Percentiles rank a stretch among this genome's conserved stretches.
Conservation (phyloP, 108 stramenopile genomes). For the Chaetoceros tenuissimus region DNA sequence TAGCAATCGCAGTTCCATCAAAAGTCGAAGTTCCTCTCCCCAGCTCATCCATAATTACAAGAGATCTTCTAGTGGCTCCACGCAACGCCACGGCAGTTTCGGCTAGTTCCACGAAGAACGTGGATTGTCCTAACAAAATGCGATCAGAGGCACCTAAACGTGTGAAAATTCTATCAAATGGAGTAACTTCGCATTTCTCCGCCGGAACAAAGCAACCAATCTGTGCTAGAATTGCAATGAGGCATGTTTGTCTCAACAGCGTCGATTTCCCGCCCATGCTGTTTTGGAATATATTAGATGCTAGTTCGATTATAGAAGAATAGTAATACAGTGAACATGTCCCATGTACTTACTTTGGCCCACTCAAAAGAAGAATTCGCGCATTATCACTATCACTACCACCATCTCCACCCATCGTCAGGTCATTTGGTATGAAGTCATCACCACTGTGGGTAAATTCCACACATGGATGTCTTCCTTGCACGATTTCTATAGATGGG, state of each 20-base stretch:
- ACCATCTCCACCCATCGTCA: conserved; percentile 49
- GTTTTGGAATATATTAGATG: too few relatives aligned
- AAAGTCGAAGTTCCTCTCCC: conserved; percentile 96
- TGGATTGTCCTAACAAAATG: conserved; percentile 96
- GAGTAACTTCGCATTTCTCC: conserved; percentile 77
- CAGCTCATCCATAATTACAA: conserved; percentile 99
- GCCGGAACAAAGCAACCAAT: conserved; percentile 98
- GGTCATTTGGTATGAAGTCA: conserved; percentile 95
- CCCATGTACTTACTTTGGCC: conserved; percentile 99
- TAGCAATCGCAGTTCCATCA: conserved; percentile 99
- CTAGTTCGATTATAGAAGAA: background rate
- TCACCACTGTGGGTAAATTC: conserved; percentile 59
- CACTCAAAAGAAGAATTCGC: conserved; percentile 82
- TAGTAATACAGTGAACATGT: background rate
- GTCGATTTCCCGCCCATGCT: conserved; percentile 90
- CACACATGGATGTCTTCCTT: conserved; percentile 94
- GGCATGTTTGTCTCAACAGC: conserved; percentile 94
- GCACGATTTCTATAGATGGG: conserved; percentile 61
- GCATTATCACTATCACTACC: conserved; percentile 17
- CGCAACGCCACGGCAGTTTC: conserved; percentile 97
- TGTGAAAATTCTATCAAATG: conserved; percentile 98
- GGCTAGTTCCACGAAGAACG: conserved; percentile 98
- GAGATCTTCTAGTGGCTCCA: conserved; percentile 82
- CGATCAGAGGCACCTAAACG: conserved; percentile 98
- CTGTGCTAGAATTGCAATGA: conserved; percentile 95